phyloP scores from a whole-genome alignment of 2,329 filamentous ascomycete genomes.

The Aspergillus novoparasiticus region DNA sequence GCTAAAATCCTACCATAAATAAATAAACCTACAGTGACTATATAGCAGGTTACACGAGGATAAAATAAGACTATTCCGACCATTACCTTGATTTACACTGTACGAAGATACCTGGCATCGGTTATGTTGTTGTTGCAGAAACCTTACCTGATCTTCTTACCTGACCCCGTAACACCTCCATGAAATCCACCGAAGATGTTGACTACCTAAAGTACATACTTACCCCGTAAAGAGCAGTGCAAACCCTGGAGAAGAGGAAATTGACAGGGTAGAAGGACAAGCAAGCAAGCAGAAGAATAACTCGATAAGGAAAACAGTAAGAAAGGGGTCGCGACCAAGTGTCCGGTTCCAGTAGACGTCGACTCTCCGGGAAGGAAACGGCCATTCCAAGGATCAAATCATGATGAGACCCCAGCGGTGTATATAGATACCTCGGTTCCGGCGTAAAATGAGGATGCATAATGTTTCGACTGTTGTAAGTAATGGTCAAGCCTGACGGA shows the following conservation, averaged over 20 bases:
- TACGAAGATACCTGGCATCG: conserved; percentile 26
- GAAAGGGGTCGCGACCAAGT: neutral
- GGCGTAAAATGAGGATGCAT: conserved; percentile 3
- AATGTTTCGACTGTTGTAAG: conserved; percentile 24
- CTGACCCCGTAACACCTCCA: conserved; percentile 30
- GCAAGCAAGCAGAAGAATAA: conserved; percentile 22
- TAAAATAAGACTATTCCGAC: conserved; percentile 8
- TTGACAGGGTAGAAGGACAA: conserved; percentile 27
- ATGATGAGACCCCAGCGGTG: neutral
- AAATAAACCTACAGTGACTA: conserved; percentile 9
- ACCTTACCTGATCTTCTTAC: conserved; percentile 51
- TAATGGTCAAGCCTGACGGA: conserved; percentile 11
- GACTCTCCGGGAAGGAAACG: conserved; percentile 5
- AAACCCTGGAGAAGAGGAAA: conserved; percentile 31
- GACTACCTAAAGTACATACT: conserved; percentile 49
- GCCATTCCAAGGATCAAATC: conserved; percentile 2
- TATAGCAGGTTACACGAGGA: neutral
- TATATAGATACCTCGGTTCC: conserved; percentile 10
- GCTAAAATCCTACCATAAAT: conserved; percentile 27
- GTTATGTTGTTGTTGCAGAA: conserved; percentile 29
- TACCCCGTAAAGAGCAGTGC: conserved; percentile 33
- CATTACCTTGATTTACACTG: conserved; percentile 24
- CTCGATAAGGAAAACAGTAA: conserved; percentile 19
- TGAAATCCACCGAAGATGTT: conserved; percentile 23
- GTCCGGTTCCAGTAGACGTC: conserved; percentile 1